These are phyloP conservation scores for Euphorbia tirucalli DNA, from an alignment of 345 rosid species.

Conservation along the genomic window DNA sequence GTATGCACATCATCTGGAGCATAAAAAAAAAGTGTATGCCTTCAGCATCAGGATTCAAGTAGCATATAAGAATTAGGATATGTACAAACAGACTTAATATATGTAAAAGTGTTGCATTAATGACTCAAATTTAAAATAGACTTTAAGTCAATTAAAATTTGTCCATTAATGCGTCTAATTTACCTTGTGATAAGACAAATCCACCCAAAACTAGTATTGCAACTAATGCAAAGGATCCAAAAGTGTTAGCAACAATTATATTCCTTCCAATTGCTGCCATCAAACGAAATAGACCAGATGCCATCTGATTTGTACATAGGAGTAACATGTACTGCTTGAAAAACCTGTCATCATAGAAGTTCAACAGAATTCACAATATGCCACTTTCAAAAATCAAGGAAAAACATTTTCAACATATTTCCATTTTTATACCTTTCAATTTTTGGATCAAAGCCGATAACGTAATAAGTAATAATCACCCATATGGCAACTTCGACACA, in stretches of 20 bases:
- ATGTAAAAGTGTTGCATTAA: too few relatives aligned
- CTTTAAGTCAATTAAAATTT: background rate
- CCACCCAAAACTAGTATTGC: constrained; percentile 54
- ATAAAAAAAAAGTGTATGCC: constrained; percentile 7
- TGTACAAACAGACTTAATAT: background rate
- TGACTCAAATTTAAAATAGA: background rate
- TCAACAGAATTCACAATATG: constrained; percentile 8
- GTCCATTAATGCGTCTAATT: background rate
- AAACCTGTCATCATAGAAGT: constrained; percentile 40
- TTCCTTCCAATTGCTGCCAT: constrained; percentile 58
- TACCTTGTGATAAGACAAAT: constrained; percentile 56
- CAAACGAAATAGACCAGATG: constrained; percentile 53
- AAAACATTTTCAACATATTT: background rate
- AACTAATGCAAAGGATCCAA: constrained; percentile 50
- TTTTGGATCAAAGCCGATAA: constrained; percentile 52
- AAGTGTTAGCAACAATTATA: constrained; percentile 56
- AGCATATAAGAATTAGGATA: background rate
- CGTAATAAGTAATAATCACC: constrained; percentile 55
- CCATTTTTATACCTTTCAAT: constrained; percentile 35
- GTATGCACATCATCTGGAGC: constrained; percentile 43
- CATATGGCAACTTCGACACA: constrained; percentile 57
- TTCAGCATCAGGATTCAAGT: constrained; percentile 17
- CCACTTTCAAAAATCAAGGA: background rate
- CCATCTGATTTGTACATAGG: constrained; percentile 49
- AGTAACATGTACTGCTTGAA: constrained; percentile 51